Evolutionary conservation across 495 filamentous ascomycete species (phyloP), one percentile per base, ranked within the genome.

Genomic region (Lasiosphaeria hispida): DNA sequence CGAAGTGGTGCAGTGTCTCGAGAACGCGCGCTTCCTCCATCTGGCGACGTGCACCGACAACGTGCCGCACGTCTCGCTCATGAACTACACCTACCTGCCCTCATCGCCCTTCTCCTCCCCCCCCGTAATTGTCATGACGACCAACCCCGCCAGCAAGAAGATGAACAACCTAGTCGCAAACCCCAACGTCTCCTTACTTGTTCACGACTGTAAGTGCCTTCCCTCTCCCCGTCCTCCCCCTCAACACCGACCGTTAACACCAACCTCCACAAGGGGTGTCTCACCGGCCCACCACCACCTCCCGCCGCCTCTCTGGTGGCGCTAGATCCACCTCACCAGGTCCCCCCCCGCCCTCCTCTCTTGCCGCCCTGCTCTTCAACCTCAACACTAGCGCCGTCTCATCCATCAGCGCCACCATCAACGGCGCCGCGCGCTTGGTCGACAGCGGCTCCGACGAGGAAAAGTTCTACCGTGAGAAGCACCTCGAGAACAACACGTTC

Each of bases 51-150:
- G 86, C 72, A 83, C 82, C 69, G 80, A 84, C 64, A 85, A 93
- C 69, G 82, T 83, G 64, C 94, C 94, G 13, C 94, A 98, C 75
- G 89, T 97, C 69, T 93, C 90, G 23, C 85, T 98, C 62, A 98
- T 98, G 94, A 96, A 96, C 76, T 98, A 97, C 78, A 97, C 94
- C 66, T 98, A 96, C 77, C 89, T 98, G 52, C 88, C 92, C 14
- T 84, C 82, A 0, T 89, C 90, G 6, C 90, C 91, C 14, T 92
- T 85, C 74, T 81, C 84, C 36, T 75, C 80, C 13, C 9, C 48
- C 53, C 91, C 89, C 17, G 85, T 85, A 53, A 92, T 96, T 62
- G 86, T 96, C 72, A 96, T 96, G 91, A 96, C 92, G 45, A 92
- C 90, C 56, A 92, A 95, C 70, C 85, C 90, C 4, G 82, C 87